Percentiles rank a stretch among this genome's conserved stretches.
These are phyloP conservation scores for Solidago caesia DNA, from an alignment of 129 eudicot genomes.

Conservation along the genomic window DNA sequence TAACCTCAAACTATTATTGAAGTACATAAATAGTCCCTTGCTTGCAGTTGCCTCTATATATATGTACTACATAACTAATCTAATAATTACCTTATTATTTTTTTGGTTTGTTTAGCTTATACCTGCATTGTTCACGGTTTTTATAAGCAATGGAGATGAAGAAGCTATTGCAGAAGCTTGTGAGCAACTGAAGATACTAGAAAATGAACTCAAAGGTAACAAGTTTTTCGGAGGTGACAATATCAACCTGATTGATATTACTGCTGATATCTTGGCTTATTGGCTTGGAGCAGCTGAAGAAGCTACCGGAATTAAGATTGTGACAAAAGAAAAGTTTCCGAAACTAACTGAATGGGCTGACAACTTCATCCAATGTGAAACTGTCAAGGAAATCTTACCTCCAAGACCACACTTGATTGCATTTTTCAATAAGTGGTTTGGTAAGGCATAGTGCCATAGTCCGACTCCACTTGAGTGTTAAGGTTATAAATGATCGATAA, in stretches of 20 bases:
- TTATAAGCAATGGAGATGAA: constrained; percentile 10
- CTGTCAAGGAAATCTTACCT: constrained; percentile 32
- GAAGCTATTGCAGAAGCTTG: constrained; percentile 20
- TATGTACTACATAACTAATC: no score
- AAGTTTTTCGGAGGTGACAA: constrained; percentile 41
- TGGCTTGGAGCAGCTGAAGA: constrained; percentile 33
- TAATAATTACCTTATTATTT: no score
- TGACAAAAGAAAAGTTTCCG: constrained; percentile 31
- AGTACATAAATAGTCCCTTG: neutral
- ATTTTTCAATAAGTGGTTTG: constrained; percentile 8
- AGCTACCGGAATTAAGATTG: constrained; percentile 3
- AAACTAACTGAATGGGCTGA: constrained; percentile 25
- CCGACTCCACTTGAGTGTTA: no score
- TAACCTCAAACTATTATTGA: neutral
- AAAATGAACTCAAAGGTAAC: constrained; percentile 29
- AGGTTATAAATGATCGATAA: no score
- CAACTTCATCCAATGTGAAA: constrained; percentile 10
- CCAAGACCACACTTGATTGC: constrained; percentile 20
- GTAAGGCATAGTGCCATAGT: neutral
- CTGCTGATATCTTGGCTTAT: constrained; percentile 25
- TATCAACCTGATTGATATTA: constrained; percentile 32
- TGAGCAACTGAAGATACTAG: constrained; percentile 28
- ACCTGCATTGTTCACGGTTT: constrained; percentile 1
- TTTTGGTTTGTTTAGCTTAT: neutral
- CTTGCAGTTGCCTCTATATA: no score